These are phyloP conservation scores for Ramalina peruviana DNA, from an alignment of 495 filamentous ascomycete genomes.

Conservation along the genomic window DNA sequence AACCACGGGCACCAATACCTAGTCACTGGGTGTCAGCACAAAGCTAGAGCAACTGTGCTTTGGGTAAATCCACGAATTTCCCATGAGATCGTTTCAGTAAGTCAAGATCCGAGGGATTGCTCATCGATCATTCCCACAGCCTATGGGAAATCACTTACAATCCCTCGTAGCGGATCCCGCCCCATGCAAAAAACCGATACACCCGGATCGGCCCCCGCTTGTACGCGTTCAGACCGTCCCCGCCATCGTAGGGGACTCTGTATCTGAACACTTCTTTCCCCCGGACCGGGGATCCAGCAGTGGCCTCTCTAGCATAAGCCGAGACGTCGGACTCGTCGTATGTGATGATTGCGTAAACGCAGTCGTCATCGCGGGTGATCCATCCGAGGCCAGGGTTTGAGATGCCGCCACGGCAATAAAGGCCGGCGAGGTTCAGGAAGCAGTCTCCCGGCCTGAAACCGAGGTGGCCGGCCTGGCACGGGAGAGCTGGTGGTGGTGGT, in stretches of 20 bases:
- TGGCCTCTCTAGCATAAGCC: not conserved
- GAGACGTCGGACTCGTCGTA: not conserved
- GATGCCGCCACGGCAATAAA: constrained; percentile 12
- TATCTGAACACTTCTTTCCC: not conserved
- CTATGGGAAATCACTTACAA: constrained; percentile 5
- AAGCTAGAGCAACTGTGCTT: not conserved
- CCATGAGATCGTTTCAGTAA: not conserved
- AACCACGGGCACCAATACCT: not conserved
- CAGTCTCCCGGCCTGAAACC: constrained; percentile 3
- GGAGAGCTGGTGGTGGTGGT: not conserved
- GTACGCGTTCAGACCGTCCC: not conserved
- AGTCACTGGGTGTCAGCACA: not conserved
- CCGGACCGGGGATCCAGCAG: not conserved
- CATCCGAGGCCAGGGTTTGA: constrained; percentile 3
- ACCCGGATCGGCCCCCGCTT: not conserved
- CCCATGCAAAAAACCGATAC: not conserved
- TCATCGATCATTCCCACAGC: not conserved
- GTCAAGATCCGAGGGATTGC: not conserved
- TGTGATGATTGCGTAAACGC: constrained; percentile 13
- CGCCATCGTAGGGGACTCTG: not conserved
- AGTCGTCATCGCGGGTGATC: constrained; percentile 9
- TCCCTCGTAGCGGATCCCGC: constrained; percentile 16
- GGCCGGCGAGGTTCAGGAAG: constrained; percentile 15
- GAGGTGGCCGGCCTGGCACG: not conserved
- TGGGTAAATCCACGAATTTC: not conserved